Evolutionary conservation across 441 rosid species (phyloP).

Genomic region (Mallotus repandus): DNA sequence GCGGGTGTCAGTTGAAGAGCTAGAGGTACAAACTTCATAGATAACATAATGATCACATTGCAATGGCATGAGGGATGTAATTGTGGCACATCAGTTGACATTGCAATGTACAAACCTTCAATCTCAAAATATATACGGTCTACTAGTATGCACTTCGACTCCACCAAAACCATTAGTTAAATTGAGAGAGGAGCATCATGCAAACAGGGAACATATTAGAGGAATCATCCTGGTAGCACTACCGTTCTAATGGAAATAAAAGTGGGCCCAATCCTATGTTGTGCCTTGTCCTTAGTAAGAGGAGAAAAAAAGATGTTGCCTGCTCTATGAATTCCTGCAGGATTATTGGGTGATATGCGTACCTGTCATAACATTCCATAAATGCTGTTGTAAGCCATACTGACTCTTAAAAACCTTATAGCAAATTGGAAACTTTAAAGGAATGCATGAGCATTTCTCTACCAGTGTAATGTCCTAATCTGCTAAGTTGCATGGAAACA

Average conservation of each 20-base stretch:
- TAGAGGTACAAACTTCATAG: neutral
- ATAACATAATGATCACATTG: neutral
- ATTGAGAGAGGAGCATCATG: neutral
- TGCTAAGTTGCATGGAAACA: too few relatives aligned
- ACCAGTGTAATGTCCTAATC: neutral
- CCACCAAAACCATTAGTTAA: neutral
- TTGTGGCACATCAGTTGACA: neutral
- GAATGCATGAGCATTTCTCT: neutral
- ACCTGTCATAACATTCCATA: too few relatives aligned
- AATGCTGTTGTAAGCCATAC: neutral
- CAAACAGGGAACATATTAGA: neutral
- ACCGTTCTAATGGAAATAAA: conserved; percentile 1
- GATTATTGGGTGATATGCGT: neutral
- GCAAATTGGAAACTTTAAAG: neutral
- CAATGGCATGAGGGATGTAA: neutral
- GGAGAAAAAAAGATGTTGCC: neutral
- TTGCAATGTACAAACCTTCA: neutral
- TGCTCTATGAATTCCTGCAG: neutral
- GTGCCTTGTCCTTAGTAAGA: neutral
- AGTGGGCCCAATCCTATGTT: neutral
- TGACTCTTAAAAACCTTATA: neutral
- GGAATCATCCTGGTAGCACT: neutral
- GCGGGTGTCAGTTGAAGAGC: neutral
- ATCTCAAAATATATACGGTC: neutral
- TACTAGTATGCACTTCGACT: too few relatives aligned